phyloP scores from a whole-genome alignment of 345 rosid species.

The Eucalyptus melliodora region DNA sequence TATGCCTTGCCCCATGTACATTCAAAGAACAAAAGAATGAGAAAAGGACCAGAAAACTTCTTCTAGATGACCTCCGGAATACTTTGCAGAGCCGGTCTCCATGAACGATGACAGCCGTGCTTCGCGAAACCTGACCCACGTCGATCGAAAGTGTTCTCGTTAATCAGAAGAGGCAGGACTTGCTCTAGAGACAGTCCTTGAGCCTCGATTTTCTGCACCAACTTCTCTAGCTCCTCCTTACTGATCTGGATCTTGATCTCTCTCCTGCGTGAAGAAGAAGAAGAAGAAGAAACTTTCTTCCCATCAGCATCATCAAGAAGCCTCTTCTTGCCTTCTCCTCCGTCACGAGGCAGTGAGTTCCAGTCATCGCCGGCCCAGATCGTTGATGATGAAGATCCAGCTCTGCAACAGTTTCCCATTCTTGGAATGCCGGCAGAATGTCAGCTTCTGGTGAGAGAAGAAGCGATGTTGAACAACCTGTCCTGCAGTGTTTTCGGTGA shows the following conservation, averaged over 20 bases:
- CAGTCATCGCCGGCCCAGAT: slow-evolving; percentile 28
- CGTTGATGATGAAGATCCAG: background rate
- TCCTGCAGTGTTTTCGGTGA: background rate
- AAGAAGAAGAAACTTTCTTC: background rate
- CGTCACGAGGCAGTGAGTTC: background rate
- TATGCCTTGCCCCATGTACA: background rate
- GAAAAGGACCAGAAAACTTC: background rate
- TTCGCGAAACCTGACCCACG: background rate
- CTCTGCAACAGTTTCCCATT: slow-evolving; percentile 37
- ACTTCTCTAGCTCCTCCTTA: background rate
- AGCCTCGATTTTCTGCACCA: background rate
- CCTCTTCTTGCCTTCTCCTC: background rate
- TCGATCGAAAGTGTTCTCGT: background rate
- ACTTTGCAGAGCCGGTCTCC: background rate
- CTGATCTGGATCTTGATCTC: background rate
- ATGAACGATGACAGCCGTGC: background rate
- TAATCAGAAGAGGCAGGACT: background rate
- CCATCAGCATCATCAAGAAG: background rate
- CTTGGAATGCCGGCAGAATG: background rate
- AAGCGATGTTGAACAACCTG: background rate
- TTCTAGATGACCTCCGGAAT: background rate
- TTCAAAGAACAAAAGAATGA: background rate
- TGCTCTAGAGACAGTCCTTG: background rate
- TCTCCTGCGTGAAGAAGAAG: background rate
- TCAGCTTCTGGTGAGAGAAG: background rate